These are phyloP conservation scores for Dianthus caryophyllus DNA, from an alignment of 148 eudicot species.

Conservation along the genomic window DNA sequence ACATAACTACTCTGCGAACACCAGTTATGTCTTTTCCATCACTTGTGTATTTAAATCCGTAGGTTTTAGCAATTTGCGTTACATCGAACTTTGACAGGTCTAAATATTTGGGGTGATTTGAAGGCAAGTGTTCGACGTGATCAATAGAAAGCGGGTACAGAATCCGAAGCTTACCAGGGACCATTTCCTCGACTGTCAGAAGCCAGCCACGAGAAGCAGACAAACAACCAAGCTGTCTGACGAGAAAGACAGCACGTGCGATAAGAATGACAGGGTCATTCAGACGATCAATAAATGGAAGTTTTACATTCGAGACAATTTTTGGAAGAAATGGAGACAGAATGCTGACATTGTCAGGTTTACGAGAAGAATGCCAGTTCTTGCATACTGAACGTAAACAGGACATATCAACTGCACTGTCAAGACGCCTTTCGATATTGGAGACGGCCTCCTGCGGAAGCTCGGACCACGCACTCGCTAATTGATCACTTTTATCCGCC, in stretches of 20 bases:
- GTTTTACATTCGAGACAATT: neutral
- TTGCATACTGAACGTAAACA: slow-evolving; percentile 4
- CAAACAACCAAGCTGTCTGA: neutral
- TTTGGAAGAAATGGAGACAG: neutral
- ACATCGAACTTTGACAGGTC: neutral
- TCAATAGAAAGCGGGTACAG: slow-evolving; percentile 8
- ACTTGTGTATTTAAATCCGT: neutral
- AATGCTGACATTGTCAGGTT: neutral
- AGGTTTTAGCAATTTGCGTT: neutral
- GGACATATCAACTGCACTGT: neutral
- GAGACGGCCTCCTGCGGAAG: slow-evolving; percentile 3
- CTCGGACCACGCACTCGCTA: neutral
- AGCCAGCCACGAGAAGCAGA: neutral
- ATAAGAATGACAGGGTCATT: neutral
- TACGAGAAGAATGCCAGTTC: slow-evolving; percentile 5
- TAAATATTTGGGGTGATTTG: neutral
- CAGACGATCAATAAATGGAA: neutral
- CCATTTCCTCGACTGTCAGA: slow-evolving; percentile 1
- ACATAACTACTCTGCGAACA: neutral
- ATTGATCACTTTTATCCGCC: neutral
- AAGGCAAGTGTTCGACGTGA: neutral
- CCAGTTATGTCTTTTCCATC: neutral
- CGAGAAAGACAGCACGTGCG: slow-evolving; percentile 10
- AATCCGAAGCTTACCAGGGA: slow-evolving; percentile 9
- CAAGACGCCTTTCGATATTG: neutral